Conservation (phyloP, 1,284 basidiomycete species). For the Malassezia restricta region DNA sequence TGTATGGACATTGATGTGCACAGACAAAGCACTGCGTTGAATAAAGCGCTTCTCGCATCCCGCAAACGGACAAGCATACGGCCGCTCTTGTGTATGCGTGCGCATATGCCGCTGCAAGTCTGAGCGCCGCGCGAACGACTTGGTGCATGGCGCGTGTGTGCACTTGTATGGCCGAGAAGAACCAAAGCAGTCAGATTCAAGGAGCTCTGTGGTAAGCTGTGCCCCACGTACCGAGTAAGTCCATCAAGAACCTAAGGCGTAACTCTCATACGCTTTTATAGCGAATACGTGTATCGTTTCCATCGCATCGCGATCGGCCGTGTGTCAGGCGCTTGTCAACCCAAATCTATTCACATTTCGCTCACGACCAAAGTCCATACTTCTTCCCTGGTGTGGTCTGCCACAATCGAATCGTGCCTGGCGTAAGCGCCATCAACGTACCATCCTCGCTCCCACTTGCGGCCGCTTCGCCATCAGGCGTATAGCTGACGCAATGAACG, state of each 20-base stretch:
- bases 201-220: neutral
- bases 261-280: neutral
- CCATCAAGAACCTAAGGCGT: neutral
- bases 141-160: conserved; percentile 2
- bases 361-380: conserved; percentile 15
- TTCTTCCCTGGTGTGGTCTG: conserved; percentile 9
- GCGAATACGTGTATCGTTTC: too few species aligned
- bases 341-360: neutral
- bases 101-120: conserved; percentile 24
- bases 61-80: conserved; percentile 28
- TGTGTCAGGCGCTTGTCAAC: too few species aligned
- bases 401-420: conserved; percentile 16
- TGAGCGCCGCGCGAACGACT: conserved; percentile 12
- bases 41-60: conserved; percentile 43
- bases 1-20: conserved; percentile 72
- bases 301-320: too few species aligned
- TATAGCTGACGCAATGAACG: conserved; percentile 83
- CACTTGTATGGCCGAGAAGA: neutral
- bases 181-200: neutral
- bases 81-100: conserved; percentile 38
- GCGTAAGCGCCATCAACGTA: conserved; percentile 51
- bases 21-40: conserved; percentile 56
- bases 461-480: conserved; percentile 95
- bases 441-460: conserved; percentile 76
- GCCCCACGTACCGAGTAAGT: neutral